Evolutionary conservation across 2,329 filamentous ascomycete species (phyloP).

Genomic region (Xylariaceae sp.): DNA sequence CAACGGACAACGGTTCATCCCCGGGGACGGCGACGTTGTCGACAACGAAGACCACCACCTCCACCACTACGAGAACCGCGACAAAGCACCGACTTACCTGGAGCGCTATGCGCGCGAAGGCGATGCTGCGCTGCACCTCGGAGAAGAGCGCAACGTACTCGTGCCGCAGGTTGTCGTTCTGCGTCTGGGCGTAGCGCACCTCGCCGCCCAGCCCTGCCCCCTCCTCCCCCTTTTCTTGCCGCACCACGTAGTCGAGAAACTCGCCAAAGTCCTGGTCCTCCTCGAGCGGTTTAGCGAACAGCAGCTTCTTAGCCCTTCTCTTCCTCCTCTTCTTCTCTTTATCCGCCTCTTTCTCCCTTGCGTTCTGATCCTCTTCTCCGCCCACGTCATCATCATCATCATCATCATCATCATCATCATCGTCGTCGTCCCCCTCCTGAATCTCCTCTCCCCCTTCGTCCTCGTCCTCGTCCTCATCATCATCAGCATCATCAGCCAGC

Average conservation of each 20-base stretch:
- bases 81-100: too few relatives aligned
- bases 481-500: slow-evolving; percentile 8
- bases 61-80: too few relatives aligned
- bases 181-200: slow-evolving; percentile 69
- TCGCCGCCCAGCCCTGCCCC: slow-evolving; percentile 27
- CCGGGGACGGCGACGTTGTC: too few relatives aligned
- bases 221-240: slow-evolving; percentile 44
- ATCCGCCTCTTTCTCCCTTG: too few relatives aligned
- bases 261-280: slow-evolving; percentile 52
- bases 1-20: too few relatives aligned
- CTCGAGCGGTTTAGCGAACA: slow-evolving; percentile 69
- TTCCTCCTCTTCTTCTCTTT: slow-evolving; percentile 8
- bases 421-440: background rate
- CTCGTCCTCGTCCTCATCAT: background rate
- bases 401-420: too few relatives aligned
- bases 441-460: background rate
- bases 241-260: slow-evolving; percentile 55
- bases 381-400: background rate
- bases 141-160: slow-evolving; percentile 60
- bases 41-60: too few relatives aligned
- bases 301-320: slow-evolving; percentile 20
- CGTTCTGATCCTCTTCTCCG: background rate
- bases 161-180: slow-evolving; percentile 73
- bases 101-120: slow-evolving; percentile 68
- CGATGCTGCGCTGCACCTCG: slow-evolving; percentile 56